These are phyloP conservation scores for Mycosarcoma mackinlayi DNA, from an alignment of 1,284 basidiomycete genomes.

Conservation along the genomic window DNA sequence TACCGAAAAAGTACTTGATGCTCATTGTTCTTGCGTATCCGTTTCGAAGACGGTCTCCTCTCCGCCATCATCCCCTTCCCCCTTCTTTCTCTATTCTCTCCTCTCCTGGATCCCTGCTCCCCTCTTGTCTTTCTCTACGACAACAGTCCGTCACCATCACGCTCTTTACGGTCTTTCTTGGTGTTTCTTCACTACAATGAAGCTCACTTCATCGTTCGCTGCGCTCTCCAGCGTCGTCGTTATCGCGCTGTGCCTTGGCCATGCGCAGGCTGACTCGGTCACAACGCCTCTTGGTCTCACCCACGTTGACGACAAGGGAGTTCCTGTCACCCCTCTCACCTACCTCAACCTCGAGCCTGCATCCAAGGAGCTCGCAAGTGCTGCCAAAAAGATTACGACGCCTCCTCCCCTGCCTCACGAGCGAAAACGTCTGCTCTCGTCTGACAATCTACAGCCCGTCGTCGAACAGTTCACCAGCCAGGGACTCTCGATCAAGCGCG, in stretches of 20 bases:
- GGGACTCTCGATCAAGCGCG: conserved; percentile 22
- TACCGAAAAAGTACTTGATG: neutral
- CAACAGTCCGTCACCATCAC: conserved; percentile 7
- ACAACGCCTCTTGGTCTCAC: conserved; percentile 34
- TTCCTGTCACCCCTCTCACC: conserved; percentile 39
- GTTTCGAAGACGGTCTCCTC: neutral
- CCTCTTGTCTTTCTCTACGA: neutral
- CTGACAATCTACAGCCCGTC: conserved; percentile 15
- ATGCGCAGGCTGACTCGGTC: conserved; percentile 41
- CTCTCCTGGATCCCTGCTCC: neutral
- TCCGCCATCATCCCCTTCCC: neutral
- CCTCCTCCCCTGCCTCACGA: conserved; percentile 27
- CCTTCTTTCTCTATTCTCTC: conserved; percentile 1
- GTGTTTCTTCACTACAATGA: conserved; percentile 21
- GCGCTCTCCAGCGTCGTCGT: conserved; percentile 35
- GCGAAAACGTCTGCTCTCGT: conserved; percentile 24
- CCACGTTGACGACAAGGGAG: conserved; percentile 36
- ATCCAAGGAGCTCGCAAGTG: conserved; percentile 29
- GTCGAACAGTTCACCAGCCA: conserved; percentile 29
- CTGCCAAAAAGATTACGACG: conserved; percentile 38
- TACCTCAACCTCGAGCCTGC: conserved; percentile 41
- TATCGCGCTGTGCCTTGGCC: conserved; percentile 33
- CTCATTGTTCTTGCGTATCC: too few species aligned
- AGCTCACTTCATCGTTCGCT: conserved; percentile 36
- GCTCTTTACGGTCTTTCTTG: conserved; percentile 29